phyloP scores from a whole-genome alignment of 371 early-diverging fungal genomes.

The Mortierella sp. region DNA sequence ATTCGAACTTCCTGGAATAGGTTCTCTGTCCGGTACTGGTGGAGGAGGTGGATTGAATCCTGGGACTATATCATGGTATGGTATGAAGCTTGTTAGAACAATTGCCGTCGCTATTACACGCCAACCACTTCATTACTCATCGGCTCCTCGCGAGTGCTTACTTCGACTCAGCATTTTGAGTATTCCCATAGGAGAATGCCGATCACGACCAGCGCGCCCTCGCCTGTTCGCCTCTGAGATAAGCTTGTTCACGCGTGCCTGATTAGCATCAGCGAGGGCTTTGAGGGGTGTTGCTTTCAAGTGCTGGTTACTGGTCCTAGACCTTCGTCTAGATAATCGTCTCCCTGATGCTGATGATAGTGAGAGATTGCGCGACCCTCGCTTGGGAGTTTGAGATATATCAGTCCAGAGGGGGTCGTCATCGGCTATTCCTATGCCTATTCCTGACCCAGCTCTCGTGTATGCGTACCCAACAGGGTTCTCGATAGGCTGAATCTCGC shows the following conservation, averaged over 20 bases:
- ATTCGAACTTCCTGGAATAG: slow-evolving; percentile 37
- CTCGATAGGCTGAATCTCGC: too few relatives aligned
- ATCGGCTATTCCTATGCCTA: too few relatives aligned
- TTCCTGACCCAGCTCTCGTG: too few relatives aligned
- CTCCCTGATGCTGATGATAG: slow-evolving; percentile 33
- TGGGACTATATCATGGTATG: slow-evolving; percentile 16
- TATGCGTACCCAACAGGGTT: too few relatives aligned
- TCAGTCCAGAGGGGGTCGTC: too few relatives aligned
- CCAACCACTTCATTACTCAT: neutral
- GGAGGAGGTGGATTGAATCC: slow-evolving; percentile 41
- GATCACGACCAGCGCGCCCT: slow-evolving; percentile 27
- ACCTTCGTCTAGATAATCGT: slow-evolving; percentile 29
- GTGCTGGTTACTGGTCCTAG: slow-evolving; percentile 16
- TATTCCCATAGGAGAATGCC: slow-evolving; percentile 48
- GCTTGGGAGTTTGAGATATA: slow-evolving; percentile 27
- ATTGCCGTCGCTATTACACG: neutral
- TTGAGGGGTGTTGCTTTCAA: slow-evolving; percentile 29
- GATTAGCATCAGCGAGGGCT: slow-evolving; percentile 39
- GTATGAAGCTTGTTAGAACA: neutral
- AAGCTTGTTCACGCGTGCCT: slow-evolving; percentile 31
- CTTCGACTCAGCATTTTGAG: slow-evolving; percentile 29
- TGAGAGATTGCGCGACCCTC: slow-evolving; percentile 21
- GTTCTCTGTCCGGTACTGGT: slow-evolving; percentile 31
- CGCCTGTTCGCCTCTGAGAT: slow-evolving; percentile 30
- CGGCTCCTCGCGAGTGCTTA: slow-evolving; percentile 1